phyloP scores from a whole-genome alignment of 179 eudicot genomes.

The Sideroxylon spinosum region DNA sequence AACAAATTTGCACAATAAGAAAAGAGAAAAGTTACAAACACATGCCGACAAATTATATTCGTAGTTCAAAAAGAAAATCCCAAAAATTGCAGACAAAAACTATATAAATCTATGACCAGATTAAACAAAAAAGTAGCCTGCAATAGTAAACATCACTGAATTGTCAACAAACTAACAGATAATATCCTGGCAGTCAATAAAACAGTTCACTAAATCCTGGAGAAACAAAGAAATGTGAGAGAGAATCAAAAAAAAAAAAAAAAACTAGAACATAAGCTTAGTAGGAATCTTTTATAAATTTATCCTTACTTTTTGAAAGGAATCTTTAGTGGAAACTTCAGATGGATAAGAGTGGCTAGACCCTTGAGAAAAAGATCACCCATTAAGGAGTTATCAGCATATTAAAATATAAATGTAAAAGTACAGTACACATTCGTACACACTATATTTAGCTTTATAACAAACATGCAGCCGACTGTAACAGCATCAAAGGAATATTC shows the following conservation, averaged over 20 bases:
- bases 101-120: not conserved
- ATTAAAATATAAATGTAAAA: not conserved
- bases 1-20: not conserved
- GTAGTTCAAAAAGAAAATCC: not conserved
- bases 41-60: not conserved
- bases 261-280: not conserved
- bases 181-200: not conserved
- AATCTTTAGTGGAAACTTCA: not conserved
- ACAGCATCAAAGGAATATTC: slow-evolving; percentile 10
- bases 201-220: not conserved
- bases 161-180: not conserved
- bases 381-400: slow-evolving; percentile 10
- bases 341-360: not conserved
- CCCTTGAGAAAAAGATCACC: not conserved
- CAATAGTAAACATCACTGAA: not conserved
- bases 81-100: not conserved
- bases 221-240: slow-evolving; percentile 8
- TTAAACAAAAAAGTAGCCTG: slow-evolving; percentile 3
- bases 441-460: not conserved
- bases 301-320: slow-evolving; percentile 1
- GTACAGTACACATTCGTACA: not conserved
- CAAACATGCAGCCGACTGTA: not conserved
- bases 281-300: not conserved
- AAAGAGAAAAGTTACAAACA: not conserved
- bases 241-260: not conserved